phyloP scores from a whole-genome alignment of 106 monocot genomes.

The Xerophyta viscosa region DNA sequence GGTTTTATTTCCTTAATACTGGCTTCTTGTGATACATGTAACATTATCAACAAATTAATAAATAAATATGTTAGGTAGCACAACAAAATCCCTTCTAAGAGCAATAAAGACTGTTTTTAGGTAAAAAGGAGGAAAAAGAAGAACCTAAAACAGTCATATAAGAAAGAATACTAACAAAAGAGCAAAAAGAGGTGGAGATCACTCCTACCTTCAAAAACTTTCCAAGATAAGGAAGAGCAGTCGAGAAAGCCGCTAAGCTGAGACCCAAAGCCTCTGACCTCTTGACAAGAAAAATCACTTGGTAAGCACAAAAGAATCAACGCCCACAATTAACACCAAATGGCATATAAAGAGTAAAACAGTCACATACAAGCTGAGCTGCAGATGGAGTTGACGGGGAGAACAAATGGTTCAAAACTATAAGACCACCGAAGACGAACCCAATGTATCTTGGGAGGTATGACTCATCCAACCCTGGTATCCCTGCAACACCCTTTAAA shows the following conservation, averaged over 20 bases:
- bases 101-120: no score
- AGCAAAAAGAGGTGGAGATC: no score
- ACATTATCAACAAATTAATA: no score
- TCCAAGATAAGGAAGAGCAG: constrained; percentile 60
- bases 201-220: constrained; percentile 70
- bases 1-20: no score
- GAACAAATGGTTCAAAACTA: constrained; percentile 60
- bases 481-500: constrained; percentile 28
- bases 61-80: no score
- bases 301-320: no score
- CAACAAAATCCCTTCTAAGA: no score
- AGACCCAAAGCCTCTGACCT: constrained; percentile 74
- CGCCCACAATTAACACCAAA: not conserved
- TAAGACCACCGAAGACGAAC: constrained; percentile 33
- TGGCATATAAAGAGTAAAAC: not conserved
- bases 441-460: constrained; percentile 62
- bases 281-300: constrained; percentile 21
- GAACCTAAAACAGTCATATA: no score
- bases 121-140: no score
- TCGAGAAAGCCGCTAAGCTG: constrained; percentile 69
- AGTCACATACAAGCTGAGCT: constrained; percentile 60
- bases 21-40: no score
- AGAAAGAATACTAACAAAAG: no score
- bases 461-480: constrained; percentile 74
- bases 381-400: constrained; percentile 35